Conservation (phyloP, 352 stramenopile species). For the Phytophthora crassamura region DNA sequence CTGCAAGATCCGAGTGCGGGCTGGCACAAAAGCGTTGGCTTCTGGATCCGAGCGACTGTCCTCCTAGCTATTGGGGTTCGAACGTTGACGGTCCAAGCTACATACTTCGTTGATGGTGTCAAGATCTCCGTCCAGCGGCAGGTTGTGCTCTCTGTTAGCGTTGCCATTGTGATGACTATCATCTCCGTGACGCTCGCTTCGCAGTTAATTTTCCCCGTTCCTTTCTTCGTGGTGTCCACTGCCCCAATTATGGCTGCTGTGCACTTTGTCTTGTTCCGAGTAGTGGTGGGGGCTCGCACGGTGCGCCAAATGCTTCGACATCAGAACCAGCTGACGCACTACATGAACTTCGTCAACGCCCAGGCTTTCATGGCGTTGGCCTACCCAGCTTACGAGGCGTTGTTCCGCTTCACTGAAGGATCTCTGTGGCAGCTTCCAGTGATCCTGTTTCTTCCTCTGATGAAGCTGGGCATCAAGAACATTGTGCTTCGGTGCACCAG, state of each 20-base stretch:
- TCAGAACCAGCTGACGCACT: conserved; percentile 1
- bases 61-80: background rate
- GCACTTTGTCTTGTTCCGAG: conserved; percentile 12
- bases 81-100: conserved; percentile 15
- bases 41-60: conserved; percentile 20
- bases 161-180: background rate
- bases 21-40: conserved; percentile 11
- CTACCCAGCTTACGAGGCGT: conserved; percentile 21
- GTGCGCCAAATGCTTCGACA: conserved; percentile 15
- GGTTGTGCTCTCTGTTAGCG: conserved; percentile 2
- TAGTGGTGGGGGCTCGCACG: background rate
- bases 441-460: conserved; percentile 20
- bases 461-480: conserved; percentile 35
- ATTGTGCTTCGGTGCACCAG: background rate
- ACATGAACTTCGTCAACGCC: conserved; percentile 7
- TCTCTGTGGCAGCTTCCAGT: conserved; percentile 4
- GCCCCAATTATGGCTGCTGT: conserved; percentile 1
- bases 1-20: conserved; percentile 15
- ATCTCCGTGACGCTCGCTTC: too few species aligned
- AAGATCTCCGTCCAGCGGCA: background rate
- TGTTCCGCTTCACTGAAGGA: background rate
- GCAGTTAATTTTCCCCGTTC: conserved; percentile 11
- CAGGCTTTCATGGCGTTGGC: conserved; percentile 1
- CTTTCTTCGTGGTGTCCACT: conserved; percentile 18
- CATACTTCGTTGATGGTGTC: conserved; percentile 22